Evolutionary conservation across 441 rosid genomes (phyloP), one percentile per base, ranked within the genome.

Genomic region (Populus tomentosa): DNA sequence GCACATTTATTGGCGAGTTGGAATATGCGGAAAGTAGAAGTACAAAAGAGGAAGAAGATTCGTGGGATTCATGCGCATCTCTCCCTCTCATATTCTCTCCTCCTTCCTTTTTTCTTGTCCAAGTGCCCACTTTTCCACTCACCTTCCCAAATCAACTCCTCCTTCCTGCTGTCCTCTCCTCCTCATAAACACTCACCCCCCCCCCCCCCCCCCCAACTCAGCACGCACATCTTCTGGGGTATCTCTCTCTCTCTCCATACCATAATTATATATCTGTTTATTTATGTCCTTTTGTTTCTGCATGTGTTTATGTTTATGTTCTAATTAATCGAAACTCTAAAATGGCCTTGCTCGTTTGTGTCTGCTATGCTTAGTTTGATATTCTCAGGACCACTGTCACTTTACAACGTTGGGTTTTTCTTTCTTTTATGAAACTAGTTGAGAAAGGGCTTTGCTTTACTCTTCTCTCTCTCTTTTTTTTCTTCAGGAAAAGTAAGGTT

Each of bases 61-160:
- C 88, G 74, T n/a, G 63, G 3, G 13, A 2, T 26, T 24, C 59
- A 64, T 76, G 63, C 80, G 86, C 87, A 84, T 85, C 87, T 84
- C 66, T 33, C n/a, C 16, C 70, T 61, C 23, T 64, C 13, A 42
- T 67, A 67, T 73, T 33, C 78, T 13, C 33, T 69, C 73, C 65
- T 46, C 24, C 3, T 36, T 14, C 16, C 42, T 6, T 42, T 18
- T 66, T 13, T 18, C 20, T 6, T 21, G 67, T 9, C 13, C 32
- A 64, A 6, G 61, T 53, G 18, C 61, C 61, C 61, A 6, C 61
- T 53, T 73, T 20, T 23, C 63, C 28, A 26, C 20, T 66, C 7
- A 26, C 30, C 64, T 66, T 65, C n/a, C 14, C 63, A 38, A 35
- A 13, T 13, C n/a, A 59, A 33, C 26, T 21, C 68, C 21, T 28